Conservation (phyloP, 176 grass and related monocot genomes). For the Carex parvula region DNA sequence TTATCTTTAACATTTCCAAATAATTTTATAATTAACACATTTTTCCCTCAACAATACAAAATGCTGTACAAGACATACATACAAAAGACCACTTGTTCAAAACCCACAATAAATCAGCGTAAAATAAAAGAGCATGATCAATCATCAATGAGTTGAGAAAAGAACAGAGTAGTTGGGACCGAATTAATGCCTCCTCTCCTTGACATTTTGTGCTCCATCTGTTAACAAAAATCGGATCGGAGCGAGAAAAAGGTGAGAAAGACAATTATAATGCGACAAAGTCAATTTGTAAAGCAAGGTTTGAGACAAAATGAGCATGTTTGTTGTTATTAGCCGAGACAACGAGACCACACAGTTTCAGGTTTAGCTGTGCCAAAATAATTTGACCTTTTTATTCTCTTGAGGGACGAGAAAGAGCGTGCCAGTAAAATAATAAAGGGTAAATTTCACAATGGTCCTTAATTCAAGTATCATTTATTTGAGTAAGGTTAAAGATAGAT, state of each 20-base stretch:
- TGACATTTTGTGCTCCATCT: slow-evolving; percentile 17
- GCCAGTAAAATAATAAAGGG: not conserved
- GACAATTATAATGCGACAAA: slow-evolving; percentile 26
- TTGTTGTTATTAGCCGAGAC: slow-evolving; percentile 29
- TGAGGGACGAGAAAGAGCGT: not conserved
- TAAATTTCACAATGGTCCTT: not conserved
- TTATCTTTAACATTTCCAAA: too few species aligned
- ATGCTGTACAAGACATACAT: too few species aligned
- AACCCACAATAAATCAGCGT: not conserved
- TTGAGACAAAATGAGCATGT: slow-evolving; percentile 24
- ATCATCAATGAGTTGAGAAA: not conserved
- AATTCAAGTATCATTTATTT: not conserved
- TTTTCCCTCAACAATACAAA: too few species aligned
- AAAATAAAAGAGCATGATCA: not conserved
- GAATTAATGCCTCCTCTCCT: slow-evolving; percentile 15
- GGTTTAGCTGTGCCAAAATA: not conserved
- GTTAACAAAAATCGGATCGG: not conserved
- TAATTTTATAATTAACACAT: too few species aligned
- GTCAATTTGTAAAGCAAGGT: slow-evolving; percentile 11
- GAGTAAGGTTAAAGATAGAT: too few species aligned
- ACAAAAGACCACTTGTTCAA: too few species aligned
- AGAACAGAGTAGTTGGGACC: slow-evolving; percentile 9
- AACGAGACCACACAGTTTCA: not conserved
- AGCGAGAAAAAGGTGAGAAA: slow-evolving; percentile 7
- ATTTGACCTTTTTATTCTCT: not conserved